A percentile compares a stretch with the other conserved stretches of the same genome.
phyloP scores from a whole-genome alignment of 331 rosid species.

The Quercus tomentella region DNA sequence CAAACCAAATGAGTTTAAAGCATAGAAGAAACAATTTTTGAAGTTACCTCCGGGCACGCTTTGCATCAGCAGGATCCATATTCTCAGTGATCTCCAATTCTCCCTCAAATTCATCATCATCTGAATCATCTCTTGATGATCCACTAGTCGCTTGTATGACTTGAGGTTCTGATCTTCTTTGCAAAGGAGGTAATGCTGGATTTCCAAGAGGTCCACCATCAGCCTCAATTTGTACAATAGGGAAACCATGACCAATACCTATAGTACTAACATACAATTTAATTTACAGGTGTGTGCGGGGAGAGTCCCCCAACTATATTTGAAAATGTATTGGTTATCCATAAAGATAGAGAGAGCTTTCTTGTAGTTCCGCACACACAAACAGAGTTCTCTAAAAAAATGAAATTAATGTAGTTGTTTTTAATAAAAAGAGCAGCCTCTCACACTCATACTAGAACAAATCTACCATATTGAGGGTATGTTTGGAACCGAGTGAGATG shows the following conservation, averaged over 20 bases:
- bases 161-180: constrained; percentile 24
- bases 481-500: too few relatives aligned
- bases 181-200: constrained; percentile 37
- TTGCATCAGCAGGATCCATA: constrained; percentile 48
- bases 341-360: too few relatives aligned
- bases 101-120: constrained; percentile 57
- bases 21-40: neutral
- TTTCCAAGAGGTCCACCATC: constrained; percentile 26
- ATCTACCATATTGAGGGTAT: too few relatives aligned
- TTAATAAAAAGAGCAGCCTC: too few relatives aligned
- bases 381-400: too few relatives aligned
- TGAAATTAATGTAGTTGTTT: too few relatives aligned
- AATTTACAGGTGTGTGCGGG: too few relatives aligned
- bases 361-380: too few relatives aligned
- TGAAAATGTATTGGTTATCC: too few relatives aligned
- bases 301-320: too few relatives aligned
- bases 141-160: constrained; percentile 48
- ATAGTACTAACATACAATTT: neutral
- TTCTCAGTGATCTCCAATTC: constrained; percentile 45
- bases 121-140: constrained; percentile 57
- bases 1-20: neutral
- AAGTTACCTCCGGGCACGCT: constrained; percentile 55
- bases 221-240: constrained; percentile 31
- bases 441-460: too few relatives aligned
- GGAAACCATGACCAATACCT: constrained; percentile 24